Evolutionary conservation across 2,329 filamentous ascomycete genomes (phyloP), one percentile per base, ranked within the genome.

Genomic region (Corniculantispora saksenae): DNA sequence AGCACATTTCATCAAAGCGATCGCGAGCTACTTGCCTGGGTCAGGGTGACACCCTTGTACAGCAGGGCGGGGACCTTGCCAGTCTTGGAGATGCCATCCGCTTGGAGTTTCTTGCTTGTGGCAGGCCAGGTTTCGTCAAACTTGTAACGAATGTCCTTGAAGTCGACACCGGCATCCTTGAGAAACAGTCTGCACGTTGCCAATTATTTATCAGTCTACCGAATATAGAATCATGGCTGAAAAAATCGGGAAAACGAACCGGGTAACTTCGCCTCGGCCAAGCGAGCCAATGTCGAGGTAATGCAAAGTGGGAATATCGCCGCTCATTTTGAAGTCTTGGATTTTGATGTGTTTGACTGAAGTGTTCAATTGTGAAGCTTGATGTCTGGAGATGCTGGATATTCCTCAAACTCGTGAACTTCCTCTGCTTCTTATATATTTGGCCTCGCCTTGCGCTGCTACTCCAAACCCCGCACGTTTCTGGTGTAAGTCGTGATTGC

Each of bases 31-130:
- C 43, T 48, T 7, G 70, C 67, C 65, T 73, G 71, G 29, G 59
- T 71, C 9, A 78, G 65, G 5, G 73, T 66, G 7, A 67, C 54
- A 3, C 75, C 77, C 35, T 78, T 72, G 64, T 78, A 78, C 57
- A 78, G 73, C 3, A 80, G 67, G 0, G 71, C 71, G 5, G 78
- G 78, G 12, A 80, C 59, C 27, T 70, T 69, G 9, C 76, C 76
- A 7, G 77, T 79, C 32, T 68, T 67, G 4, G 69, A 69, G 1
- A 72, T 62, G 2, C 70, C 72, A 9, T 74, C 38, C 13, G 73
- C 32, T 43, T 73, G 66, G 7, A 97, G 67, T 54, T 70, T 69
- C 15, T 73, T 65, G 43, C 72, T 75, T 4, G 66, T 69, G 19
- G 63, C 27, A 1, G 67, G 58, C 74, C 74, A 75, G 12, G 70